phyloP scores from a whole-genome alignment of 148 eudicot genomes.

The Silene latifolia region DNA sequence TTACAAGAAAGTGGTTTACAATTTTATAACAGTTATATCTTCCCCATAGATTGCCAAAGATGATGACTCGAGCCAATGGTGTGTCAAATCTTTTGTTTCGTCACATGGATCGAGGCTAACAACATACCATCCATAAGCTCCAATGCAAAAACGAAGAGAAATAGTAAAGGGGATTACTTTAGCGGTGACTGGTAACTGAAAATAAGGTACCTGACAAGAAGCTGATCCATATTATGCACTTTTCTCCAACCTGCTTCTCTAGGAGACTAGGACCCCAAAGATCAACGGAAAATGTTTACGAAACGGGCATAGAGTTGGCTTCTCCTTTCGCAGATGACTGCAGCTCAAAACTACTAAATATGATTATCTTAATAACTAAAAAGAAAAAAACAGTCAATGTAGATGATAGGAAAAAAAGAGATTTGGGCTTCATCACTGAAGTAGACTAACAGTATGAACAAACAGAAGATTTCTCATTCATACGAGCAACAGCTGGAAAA shows the following conservation, averaged over 20 bases:
- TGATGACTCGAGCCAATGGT: conserved; percentile 3
- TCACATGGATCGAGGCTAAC: conserved; percentile 17
- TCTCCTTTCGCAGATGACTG: conserved; percentile 12
- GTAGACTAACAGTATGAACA: conserved; percentile 7
- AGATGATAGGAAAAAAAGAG: neutral
- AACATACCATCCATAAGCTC: neutral
- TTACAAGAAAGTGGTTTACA: neutral
- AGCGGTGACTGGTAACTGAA: conserved; percentile 24
- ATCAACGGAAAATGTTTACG: conserved; percentile 9
- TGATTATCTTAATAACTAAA: neutral
- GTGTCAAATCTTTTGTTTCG: conserved; percentile 5
- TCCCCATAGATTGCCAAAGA: neutral
- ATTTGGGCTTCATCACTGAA: conserved; percentile 8
- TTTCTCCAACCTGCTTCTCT: conserved; percentile 14
- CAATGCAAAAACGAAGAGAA: conserved; percentile 6
- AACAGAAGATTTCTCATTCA: conserved; percentile 22
- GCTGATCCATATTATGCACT: conserved; percentile 16
- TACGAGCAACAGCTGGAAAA: conserved; percentile 7
- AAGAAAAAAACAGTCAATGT: neutral
- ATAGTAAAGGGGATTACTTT: neutral
- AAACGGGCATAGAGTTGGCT: conserved; percentile 5
- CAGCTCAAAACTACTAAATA: conserved; percentile 9
- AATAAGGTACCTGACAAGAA: conserved; percentile 23
- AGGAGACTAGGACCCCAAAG: conserved; percentile 6
- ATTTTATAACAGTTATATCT: neutral